Percentiles rank a stretch among this genome's conserved stretches.
Evolutionary conservation across 1,284 basidiomycete genomes (phyloP).

Genomic region (Puccinia horiana): DNA sequence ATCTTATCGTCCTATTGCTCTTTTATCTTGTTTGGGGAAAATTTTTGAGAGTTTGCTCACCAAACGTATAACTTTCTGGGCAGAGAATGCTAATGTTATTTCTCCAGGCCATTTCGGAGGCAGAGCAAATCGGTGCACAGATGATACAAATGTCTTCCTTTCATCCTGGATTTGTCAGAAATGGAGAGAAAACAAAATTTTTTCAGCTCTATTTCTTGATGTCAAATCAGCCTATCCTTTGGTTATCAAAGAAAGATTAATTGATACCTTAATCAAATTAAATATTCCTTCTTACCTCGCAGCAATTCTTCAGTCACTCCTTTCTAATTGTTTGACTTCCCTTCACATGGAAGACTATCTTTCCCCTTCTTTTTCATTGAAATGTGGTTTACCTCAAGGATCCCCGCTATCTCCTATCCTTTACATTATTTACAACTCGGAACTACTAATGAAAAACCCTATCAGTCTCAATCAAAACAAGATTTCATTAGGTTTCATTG

Average conservation of each 20-base stretch:
- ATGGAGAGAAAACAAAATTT: constrained; percentile 27
- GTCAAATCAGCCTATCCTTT: constrained; percentile 31
- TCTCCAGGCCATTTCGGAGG: constrained; percentile 28
- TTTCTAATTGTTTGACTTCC: background rate
- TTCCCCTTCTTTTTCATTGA: background rate
- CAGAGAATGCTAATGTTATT: background rate
- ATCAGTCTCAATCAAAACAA: background rate
- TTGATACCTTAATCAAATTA: background rate
- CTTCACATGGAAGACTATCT: constrained; percentile 6
- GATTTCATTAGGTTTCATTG: constrained; percentile 23
- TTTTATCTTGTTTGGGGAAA: constrained; percentile 27
- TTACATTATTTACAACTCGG: constrained; percentile 35
- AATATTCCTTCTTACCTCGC: background rate
- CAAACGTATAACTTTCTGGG: constrained; percentile 25
- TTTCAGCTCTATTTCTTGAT: constrained; percentile 27
- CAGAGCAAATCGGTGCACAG: background rate
- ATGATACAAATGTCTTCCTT: constrained; percentile 8
- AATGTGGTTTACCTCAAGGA: constrained; percentile 39
- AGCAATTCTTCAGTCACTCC: background rate
- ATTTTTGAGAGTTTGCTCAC: constrained; percentile 19
- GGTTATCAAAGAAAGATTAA: constrained; percentile 9
- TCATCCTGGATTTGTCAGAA: constrained; percentile 15
- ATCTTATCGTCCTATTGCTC: constrained; percentile 32
- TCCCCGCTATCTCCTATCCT: constrained; percentile 26
- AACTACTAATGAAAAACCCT: background rate